These are phyloP conservation scores for Zygosaccharomyces sapae DNA, from an alignment of 1,139 yeast species.

Conservation along the genomic window DNA sequence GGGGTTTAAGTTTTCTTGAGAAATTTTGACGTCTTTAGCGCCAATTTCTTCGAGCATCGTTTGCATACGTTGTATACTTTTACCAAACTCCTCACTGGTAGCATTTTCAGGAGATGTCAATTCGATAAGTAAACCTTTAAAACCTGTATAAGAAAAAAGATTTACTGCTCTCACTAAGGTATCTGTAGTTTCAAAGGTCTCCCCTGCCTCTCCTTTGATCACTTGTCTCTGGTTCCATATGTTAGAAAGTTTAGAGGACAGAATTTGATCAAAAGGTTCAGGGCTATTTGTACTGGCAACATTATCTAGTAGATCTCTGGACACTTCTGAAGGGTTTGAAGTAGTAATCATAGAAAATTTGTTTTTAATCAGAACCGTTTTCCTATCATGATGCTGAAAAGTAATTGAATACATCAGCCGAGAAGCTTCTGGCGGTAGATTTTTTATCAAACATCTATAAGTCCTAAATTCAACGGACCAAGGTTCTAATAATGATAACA, in stretches of 20 bases:
- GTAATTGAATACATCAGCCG: constrained; percentile 30
- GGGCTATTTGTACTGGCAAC: constrained; percentile 28
- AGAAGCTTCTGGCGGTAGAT: constrained; percentile 19
- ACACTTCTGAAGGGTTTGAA: constrained; percentile 15
- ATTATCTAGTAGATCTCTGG: constrained; percentile 20
- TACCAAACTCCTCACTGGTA: constrained; percentile 17
- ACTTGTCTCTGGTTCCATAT: constrained; percentile 35
- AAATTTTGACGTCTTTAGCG: constrained; percentile 23
- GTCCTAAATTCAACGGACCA: constrained; percentile 35
- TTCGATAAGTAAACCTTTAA: constrained; percentile 34
- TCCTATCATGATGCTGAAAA: constrained; percentile 26
- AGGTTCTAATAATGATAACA: constrained; percentile 26
- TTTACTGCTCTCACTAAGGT: constrained; percentile 29
- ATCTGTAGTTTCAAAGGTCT: constrained; percentile 26
- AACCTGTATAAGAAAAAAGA: constrained; percentile 33
- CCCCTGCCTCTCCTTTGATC: constrained; percentile 35
- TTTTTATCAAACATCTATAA: constrained; percentile 28
- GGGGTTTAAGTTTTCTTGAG: constrained; percentile 18
- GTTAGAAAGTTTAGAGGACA: constrained; percentile 30
- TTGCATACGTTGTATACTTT: constrained; percentile 17
- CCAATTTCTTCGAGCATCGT: constrained; percentile 21
- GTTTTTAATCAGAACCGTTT: constrained; percentile 29
- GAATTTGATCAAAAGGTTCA: constrained; percentile 28
- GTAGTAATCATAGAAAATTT: constrained; percentile 27
- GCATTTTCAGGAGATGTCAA: constrained; percentile 18